Percentiles rank a stretch among this genome's conserved stretches.
phyloP scores from a whole-genome alignment of 2,329 filamentous ascomycete genomes.

The Aspergillus unguis region DNA sequence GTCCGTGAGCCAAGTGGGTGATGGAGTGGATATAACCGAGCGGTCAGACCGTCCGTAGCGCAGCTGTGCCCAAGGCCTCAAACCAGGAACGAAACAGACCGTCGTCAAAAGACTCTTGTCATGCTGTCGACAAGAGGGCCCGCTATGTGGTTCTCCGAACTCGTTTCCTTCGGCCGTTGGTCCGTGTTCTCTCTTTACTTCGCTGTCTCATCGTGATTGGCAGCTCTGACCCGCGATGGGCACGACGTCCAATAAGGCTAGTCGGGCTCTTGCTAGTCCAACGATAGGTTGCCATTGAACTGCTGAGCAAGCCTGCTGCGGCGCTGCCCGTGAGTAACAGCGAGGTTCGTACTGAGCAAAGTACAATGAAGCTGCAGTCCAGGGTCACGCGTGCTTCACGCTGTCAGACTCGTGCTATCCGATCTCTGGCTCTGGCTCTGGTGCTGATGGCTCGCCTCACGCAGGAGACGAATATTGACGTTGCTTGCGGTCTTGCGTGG shows the following conservation, averaged over 20 bases:
- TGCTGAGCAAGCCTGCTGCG: not conserved
- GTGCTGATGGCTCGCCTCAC: conserved; percentile 20
- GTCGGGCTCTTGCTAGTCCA: not conserved
- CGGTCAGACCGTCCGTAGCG: conserved; percentile 25
- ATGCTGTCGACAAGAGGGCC: conserved; percentile 8
- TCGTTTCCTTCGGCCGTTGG: conserved; percentile 8
- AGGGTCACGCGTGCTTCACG: conserved; percentile 11
- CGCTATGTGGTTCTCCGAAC: conserved; percentile 13
- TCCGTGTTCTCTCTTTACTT: conserved; percentile 3
- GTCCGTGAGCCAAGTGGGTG: conserved; percentile 10
- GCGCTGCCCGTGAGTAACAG: not conserved
- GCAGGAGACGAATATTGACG: conserved; percentile 15
- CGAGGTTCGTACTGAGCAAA: not conserved
- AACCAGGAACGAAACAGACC: conserved; percentile 15
- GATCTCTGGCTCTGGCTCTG: conserved; percentile 17
- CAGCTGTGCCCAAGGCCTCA: conserved; percentile 27
- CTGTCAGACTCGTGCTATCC: conserved; percentile 15
- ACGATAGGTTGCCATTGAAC: not conserved
- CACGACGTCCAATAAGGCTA: not conserved
- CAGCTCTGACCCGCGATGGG: not conserved
- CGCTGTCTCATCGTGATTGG: conserved; percentile 18
- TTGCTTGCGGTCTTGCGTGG: conserved; percentile 15
- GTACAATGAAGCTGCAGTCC: conserved; percentile 7
- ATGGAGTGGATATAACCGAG: conserved; percentile 18
- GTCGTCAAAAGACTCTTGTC: conserved; percentile 6